Evolutionary conservation across 1,284 basidiomycete genomes (phyloP).

Genomic region (Ceratobasidium papillatum): DNA sequence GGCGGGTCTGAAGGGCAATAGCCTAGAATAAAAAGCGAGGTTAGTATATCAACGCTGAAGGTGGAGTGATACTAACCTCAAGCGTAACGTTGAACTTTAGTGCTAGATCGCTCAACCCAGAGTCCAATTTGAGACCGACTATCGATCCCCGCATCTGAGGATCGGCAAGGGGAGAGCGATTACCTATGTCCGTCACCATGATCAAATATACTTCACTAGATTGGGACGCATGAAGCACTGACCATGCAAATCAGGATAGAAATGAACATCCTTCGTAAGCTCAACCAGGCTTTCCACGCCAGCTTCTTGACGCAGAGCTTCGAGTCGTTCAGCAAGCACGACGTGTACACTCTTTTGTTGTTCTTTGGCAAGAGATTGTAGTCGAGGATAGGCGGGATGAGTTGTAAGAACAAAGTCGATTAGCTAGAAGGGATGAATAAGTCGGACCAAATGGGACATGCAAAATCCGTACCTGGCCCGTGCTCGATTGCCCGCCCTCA

Average conservation of each 20-base stretch:
- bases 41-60: neutral
- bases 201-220: neutral
- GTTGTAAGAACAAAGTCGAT: conserved; percentile 96
- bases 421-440: conserved; percentile 58
- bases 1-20: conserved; percentile 93
- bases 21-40: conserved; percentile 55
- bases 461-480: conserved; percentile 75
- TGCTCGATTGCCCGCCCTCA: conserved; percentile 97
- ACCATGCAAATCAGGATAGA: conserved; percentile 95
- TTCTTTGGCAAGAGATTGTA: conserved; percentile 63
- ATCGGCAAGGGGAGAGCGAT: conserved; percentile 96
- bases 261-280: conserved; percentile 87
- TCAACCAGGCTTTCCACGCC: conserved; percentile 76
- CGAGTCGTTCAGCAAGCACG: conserved; percentile 80
- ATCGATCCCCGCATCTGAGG: conserved; percentile 92
- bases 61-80: conserved; percentile 59
- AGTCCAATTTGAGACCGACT: conserved; percentile 85
- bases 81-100: conserved; percentile 91
- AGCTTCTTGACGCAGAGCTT: conserved; percentile 68
- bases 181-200: conserved; percentile 63
- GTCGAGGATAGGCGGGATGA: conserved; percentile 81
- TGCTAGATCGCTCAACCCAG: conserved; percentile 81
- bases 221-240: conserved; percentile 41
- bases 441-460: conserved; percentile 9
- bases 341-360: conserved; percentile 55